phyloP scores from a whole-genome alignment of 208 protist species.

The Trypanosoma conorhini region DNA sequence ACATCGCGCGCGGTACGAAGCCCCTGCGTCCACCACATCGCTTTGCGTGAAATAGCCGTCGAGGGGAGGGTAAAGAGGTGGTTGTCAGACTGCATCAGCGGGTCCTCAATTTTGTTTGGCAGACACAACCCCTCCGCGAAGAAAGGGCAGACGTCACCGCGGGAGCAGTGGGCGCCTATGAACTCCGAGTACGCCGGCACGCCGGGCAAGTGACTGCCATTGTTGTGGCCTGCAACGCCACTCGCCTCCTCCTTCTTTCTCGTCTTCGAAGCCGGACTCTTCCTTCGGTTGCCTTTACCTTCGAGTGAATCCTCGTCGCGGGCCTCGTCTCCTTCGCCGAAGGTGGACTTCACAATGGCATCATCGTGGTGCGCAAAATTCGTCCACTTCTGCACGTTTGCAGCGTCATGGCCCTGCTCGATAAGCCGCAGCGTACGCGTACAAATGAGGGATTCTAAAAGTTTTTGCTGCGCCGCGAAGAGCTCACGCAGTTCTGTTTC shows the following conservation, averaged over 20 bases:
- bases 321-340: slow-evolving; percentile 11
- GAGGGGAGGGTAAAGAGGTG: slow-evolving; percentile 89
- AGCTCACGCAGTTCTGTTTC: slow-evolving; percentile 51
- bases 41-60: slow-evolving; percentile 66
- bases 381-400: slow-evolving; percentile 38
- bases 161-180: slow-evolving; percentile 70
- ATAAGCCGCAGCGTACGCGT: slow-evolving; percentile 68
- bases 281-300: slow-evolving; percentile 10
- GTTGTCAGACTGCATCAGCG: slow-evolving; percentile 65
- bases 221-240: background rate
- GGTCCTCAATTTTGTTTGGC: slow-evolving; percentile 65
- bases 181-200: slow-evolving; percentile 54
- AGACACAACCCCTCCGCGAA: slow-evolving; percentile 85
- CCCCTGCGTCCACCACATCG: slow-evolving; percentile 76
- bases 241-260: slow-evolving; percentile 14
- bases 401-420: slow-evolving; percentile 32
- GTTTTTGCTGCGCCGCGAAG: slow-evolving; percentile 71
- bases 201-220: slow-evolving; percentile 1
- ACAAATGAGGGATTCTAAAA: slow-evolving; percentile 62
- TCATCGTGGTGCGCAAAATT: slow-evolving; percentile 32
- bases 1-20: slow-evolving; percentile 75
- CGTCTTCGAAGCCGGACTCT: slow-evolving; percentile 15
- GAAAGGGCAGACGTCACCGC: slow-evolving; percentile 77
- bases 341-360: slow-evolving; percentile 28
- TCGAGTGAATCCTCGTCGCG: background rate